These are phyloP conservation scores for Calonectria pauciramosa DNA, from an alignment of 2,329 filamentous ascomycete genomes.

Conservation along the genomic window DNA sequence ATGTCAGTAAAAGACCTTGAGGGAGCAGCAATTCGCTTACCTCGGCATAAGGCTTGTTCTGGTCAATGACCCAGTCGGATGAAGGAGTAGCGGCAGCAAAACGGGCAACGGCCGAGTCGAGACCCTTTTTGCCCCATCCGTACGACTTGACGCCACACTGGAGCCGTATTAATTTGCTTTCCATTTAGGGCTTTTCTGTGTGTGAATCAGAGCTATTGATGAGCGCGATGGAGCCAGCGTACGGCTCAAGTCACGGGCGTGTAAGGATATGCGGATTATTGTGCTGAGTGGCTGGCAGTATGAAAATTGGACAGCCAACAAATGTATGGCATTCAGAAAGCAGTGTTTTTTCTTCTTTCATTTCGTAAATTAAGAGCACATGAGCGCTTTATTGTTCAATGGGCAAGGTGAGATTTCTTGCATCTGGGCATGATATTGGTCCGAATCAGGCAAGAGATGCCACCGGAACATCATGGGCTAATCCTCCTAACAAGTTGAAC, in stretches of 20 bases:
- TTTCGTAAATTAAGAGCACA: neutral
- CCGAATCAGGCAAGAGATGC: neutral
- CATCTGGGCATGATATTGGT: neutral
- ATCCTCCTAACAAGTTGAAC: neutral
- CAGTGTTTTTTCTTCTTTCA: neutral
- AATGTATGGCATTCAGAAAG: neutral
- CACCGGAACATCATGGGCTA: neutral
- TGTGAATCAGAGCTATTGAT: neutral
- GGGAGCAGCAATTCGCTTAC: slow-evolving; percentile 48
- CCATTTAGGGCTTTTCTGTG: slow-evolving; percentile 57
- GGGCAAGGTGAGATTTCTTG: neutral
- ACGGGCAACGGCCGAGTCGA: slow-evolving; percentile 87
- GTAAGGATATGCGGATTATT: neutral
- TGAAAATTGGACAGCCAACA: neutral
- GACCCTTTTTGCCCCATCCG: slow-evolving; percentile 97
- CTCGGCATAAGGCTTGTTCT: slow-evolving; percentile 95
- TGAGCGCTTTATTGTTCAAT: neutral
- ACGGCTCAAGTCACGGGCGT: neutral
- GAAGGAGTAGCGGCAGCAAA: slow-evolving; percentile 91
- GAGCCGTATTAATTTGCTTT: slow-evolving; percentile 86
- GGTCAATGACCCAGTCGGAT: slow-evolving; percentile 80
- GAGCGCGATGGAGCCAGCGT: neutral
- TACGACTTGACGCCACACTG: slow-evolving; percentile 97
- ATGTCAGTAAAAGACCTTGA: neutral
- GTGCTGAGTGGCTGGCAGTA: neutral